These are phyloP conservation scores for Leptographium wingfieldii DNA, from an alignment of 2,329 filamentous ascomycete species.

Conservation along the genomic window DNA sequence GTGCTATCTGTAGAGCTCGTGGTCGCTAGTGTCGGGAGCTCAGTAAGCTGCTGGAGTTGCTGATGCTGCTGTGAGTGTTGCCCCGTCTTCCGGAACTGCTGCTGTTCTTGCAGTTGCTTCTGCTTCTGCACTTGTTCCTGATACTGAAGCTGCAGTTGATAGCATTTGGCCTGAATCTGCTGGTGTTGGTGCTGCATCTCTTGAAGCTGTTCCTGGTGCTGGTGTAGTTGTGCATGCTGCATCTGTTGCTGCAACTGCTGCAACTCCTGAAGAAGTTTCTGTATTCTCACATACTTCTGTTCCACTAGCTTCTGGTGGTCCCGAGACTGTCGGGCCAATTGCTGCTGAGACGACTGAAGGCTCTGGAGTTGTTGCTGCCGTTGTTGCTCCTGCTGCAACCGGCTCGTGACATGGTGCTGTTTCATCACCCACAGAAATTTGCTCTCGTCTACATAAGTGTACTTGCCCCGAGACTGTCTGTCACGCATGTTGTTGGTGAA, in stretches of 20 bases:
- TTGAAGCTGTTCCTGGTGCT: not conserved
- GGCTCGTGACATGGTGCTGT: not conserved
- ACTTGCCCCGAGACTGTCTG: slow-evolving; percentile 45
- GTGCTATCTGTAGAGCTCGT: too few relatives aligned
- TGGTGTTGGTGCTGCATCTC: not conserved
- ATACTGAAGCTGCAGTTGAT: not conserved
- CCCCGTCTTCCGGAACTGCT: too few relatives aligned
- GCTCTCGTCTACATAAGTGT: slow-evolving; percentile 23
- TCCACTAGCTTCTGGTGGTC: not conserved
- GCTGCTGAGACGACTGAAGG: not conserved
- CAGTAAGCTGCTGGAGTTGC: too few relatives aligned
- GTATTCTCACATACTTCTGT: not conserved
- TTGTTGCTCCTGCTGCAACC: not conserved
- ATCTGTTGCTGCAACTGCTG: not conserved
- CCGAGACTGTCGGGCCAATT: not conserved
- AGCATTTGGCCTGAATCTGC: not conserved
- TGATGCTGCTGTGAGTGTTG: too few relatives aligned
- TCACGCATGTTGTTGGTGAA: slow-evolving; percentile 43
- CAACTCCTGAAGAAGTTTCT: not conserved
- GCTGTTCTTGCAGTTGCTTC: too few relatives aligned
- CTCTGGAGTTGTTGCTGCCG: not conserved
- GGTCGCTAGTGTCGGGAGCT: too few relatives aligned
- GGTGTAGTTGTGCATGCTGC: not conserved
- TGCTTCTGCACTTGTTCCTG: not conserved
- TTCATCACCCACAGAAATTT: not conserved